Conservation (phyloP, 768 basidiomycete genomes). For the Calvatia gigantea region DNA sequence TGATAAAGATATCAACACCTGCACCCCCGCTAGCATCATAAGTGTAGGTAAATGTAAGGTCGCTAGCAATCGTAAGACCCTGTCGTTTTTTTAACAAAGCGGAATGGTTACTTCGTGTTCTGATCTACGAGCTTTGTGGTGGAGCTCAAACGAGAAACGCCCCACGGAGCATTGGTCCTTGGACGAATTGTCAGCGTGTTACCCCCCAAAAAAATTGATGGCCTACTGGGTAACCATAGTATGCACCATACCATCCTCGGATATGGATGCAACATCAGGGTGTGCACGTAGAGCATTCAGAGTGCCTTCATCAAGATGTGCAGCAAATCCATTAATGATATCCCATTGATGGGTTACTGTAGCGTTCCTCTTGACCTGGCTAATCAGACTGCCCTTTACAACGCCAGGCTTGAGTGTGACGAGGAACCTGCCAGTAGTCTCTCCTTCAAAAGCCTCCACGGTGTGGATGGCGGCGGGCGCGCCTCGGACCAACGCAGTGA, state of each 20-base stretch:
- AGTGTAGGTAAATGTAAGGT: slow-evolving; percentile 18
- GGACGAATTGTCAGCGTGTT: not conserved
- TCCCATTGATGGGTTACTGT: slow-evolving; percentile 21
- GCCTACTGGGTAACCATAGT: slow-evolving; percentile 21
- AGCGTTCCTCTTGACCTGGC: slow-evolving; percentile 5
- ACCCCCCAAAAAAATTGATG: not conserved
- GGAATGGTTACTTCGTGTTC: slow-evolving; percentile 10
- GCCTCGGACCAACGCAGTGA: slow-evolving; percentile 13
- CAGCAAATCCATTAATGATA: slow-evolving; percentile 28
- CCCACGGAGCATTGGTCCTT: slow-evolving; percentile 30
- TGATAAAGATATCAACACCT: slow-evolving; percentile 35
- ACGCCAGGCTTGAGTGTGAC: slow-evolving; percentile 27
- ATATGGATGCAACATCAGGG: slow-evolving; percentile 22
- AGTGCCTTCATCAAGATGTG: slow-evolving; percentile 21
- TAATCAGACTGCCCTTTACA: slow-evolving; percentile 15
- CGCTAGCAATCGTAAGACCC: no score
- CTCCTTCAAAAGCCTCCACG: slow-evolving; percentile 21
- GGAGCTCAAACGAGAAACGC: slow-evolving; percentile 24
- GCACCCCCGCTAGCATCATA: slow-evolving; percentile 17
- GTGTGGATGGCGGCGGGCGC: slow-evolving; percentile 18
- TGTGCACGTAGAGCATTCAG: slow-evolving; percentile 23
- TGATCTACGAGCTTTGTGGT: slow-evolving; percentile 14
- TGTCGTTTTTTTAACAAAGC: no score
- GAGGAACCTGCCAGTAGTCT: slow-evolving; percentile 26
- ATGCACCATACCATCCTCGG: slow-evolving; percentile 27